These are phyloP conservation scores for Starmerella apis DNA, from an alignment of 805 yeast species.

Conservation along the genomic window DNA sequence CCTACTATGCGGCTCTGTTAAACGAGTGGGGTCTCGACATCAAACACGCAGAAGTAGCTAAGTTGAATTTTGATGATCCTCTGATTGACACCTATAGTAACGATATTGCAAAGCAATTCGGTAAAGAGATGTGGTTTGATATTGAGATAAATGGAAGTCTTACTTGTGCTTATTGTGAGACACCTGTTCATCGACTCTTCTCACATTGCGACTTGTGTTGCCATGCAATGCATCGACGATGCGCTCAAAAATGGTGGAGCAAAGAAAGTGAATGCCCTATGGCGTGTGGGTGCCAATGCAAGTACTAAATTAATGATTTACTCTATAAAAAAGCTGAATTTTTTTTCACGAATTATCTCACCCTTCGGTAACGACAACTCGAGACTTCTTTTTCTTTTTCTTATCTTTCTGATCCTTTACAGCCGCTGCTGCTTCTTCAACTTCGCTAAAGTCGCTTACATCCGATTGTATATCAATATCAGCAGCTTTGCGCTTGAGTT, in stretches of 20 bases:
- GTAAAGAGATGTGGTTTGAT: slow-evolving; percentile 2
- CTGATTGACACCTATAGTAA: neutral
- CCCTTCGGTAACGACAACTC: slow-evolving; percentile 23
- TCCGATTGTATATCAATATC: slow-evolving; percentile 15
- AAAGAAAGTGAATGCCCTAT: slow-evolving; percentile 54
- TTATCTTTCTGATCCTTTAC: slow-evolving; percentile 14
- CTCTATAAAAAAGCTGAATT: neutral
- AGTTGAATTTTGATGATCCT: slow-evolving; percentile 42
- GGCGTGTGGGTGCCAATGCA: slow-evolving; percentile 77
- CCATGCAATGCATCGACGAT: slow-evolving; percentile 65
- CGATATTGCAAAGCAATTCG: neutral
- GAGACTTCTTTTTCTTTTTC: slow-evolving; percentile 27
- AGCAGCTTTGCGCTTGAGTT: slow-evolving; percentile 33
- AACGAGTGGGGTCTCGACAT: slow-evolving; percentile 76
- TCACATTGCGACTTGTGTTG: slow-evolving; percentile 64
- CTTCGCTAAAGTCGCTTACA: slow-evolving; percentile 17
- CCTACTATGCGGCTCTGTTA: slow-evolving; percentile 66
- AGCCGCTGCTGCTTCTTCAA: slow-evolving; percentile 11
- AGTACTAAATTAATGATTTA: neutral
- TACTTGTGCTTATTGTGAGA: slow-evolving; percentile 55
- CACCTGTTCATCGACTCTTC: slow-evolving; percentile 48
- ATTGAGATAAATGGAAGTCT: slow-evolving; percentile 28
- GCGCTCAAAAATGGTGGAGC: slow-evolving; percentile 77
- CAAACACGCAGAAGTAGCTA: slow-evolving; percentile 66
- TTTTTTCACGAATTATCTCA: neutral